Conservation (phyloP, 306 rosid species). For the Potentilla sterilis region DNA sequence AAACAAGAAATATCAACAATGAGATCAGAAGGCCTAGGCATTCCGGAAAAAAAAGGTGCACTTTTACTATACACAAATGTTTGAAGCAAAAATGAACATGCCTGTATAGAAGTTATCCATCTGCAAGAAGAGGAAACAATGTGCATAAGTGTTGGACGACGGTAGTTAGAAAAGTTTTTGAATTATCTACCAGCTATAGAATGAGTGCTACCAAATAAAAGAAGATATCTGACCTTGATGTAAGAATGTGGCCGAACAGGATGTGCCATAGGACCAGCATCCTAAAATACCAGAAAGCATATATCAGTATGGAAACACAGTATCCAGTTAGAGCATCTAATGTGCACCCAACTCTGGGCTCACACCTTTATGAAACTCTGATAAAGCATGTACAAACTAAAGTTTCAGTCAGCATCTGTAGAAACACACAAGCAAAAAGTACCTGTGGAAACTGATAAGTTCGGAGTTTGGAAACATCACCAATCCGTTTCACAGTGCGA, state of each 20-base stretch:
- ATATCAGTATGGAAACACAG: neutral
- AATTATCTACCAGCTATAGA: slow-evolving; percentile 15
- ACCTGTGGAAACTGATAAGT: slow-evolving; percentile 99
- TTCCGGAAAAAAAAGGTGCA: slow-evolving; percentile 12
- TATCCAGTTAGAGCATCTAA: neutral
- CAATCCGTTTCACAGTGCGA: slow-evolving; percentile 81
- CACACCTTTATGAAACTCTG: slow-evolving; percentile 6
- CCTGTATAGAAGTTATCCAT: slow-evolving; percentile 99
- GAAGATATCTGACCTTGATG: slow-evolving; percentile 71
- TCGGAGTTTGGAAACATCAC: slow-evolving; percentile 85
- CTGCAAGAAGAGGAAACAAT: slow-evolving; percentile 46
- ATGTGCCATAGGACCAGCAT: slow-evolving; percentile 99
- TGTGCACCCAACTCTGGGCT: neutral
- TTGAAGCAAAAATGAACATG: slow-evolving; percentile 31
- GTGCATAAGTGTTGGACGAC: slow-evolving; percentile 29
- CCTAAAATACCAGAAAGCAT: slow-evolving; percentile 51
- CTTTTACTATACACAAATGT: neutral
- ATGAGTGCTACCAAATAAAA: slow-evolving; percentile 1
- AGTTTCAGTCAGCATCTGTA: neutral
- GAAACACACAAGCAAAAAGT: neutral
- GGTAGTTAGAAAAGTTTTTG: slow-evolving; percentile 6
- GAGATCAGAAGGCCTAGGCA: slow-evolving; percentile 24
- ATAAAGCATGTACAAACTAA: neutral
- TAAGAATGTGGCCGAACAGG: slow-evolving; percentile 98
- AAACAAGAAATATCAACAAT: slow-evolving; percentile 36